Base-by-base conservation (phyloP, 371 early-diverging fungal species). In the Rhizopus sp. region DNA sequence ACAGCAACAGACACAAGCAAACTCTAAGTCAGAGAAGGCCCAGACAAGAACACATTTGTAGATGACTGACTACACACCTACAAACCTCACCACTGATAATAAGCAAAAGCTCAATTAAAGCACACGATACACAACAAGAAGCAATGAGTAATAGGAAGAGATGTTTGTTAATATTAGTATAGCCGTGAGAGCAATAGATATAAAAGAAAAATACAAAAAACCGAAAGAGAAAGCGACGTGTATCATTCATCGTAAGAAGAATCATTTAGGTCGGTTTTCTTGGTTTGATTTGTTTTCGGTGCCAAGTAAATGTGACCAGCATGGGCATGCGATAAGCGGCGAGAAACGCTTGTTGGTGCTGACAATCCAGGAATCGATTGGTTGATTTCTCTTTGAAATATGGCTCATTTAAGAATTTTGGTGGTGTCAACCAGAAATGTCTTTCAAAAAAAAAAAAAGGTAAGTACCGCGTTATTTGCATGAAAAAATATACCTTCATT, bases 401-500 rank as follows among this genome's bases (percentile, higher is more conserved):
- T 10, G n/a, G 40, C 40, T 40, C n/a, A n/a, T 40, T 40, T 47
- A 47, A 47, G 7, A 47, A 47, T 47, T 47, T 31, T 30, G 23
- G 23, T 31, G 32, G 47, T 30, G 9, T 47, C 47, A 47, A 30
- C 6, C 47, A 47, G 32, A 47, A 47, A 47, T n/a, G 32, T 47
- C 47, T 30, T 47, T 47, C 7, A 17, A 47, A 10, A 47, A 7
- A 17, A 47, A 47, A 23, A 47, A 39, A 39, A 39, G 2, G 40
- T 39, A 39, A 39, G 40, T 39, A 47, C 4, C 45, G 45, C 45
- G 45, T 44, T 44, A 44, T 44, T 44, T 44, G 45, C 3, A n/a
- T 44, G 3, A 44, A 47, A 47, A 47, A 47, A 47, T 10, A 47
- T 30, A 47, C 29, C 47, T 47, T 47, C 47, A 47, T 47, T 47